Evolutionary conservation across 306 rosid species (phyloP), one percentile per base, ranked within the genome.

Genomic region (Casuarina cunninghamiana): DNA sequence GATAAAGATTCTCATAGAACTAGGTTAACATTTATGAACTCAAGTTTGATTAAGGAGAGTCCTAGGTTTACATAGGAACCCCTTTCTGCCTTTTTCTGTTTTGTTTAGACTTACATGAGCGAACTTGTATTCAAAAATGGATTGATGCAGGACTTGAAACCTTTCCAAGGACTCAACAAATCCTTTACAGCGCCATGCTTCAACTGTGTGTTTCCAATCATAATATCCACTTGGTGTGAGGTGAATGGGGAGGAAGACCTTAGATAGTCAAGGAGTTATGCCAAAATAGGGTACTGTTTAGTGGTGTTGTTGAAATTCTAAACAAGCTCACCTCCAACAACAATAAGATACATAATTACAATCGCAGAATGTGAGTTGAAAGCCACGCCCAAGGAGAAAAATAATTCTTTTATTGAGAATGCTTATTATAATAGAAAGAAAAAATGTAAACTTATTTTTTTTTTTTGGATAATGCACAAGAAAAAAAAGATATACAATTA

Each of bases 151-250:
- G 98, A 77, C 97, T 90, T 72, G 85, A 74, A 53, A 94, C 96
- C 6, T 94, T 97, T 81, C 97, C 98, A 8, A 94, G 84, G 86
- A 94, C 98, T 53, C 94, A 73, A 54, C 94, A 90, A 82, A 71
- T 78, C 74, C 93, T 94, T 75, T 86, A 88, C 17, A 86, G 82
- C 83, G 51, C 88, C 21, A 69, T 73, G 77, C 94, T 90, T 97
- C 1, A 94, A 94, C 84, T 91, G 88, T 80, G 98, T 81, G 72
- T 81, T 94, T 76, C 88, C 87, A 38, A 90, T 89, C 77, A 81
- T 94, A 75, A 94, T 94, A 80, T 88, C 91, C 66, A 87, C 88
- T 48, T 94, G 98, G 98, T 91, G 97, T 0, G 96, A 87, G 82
- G 84, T 83, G 73, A 94, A 94, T 84, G 96, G 91, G 42, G 74